Conservation (phyloP, 768 basidiomycete species). For the Strobilomyces echinocephalus region DNA sequence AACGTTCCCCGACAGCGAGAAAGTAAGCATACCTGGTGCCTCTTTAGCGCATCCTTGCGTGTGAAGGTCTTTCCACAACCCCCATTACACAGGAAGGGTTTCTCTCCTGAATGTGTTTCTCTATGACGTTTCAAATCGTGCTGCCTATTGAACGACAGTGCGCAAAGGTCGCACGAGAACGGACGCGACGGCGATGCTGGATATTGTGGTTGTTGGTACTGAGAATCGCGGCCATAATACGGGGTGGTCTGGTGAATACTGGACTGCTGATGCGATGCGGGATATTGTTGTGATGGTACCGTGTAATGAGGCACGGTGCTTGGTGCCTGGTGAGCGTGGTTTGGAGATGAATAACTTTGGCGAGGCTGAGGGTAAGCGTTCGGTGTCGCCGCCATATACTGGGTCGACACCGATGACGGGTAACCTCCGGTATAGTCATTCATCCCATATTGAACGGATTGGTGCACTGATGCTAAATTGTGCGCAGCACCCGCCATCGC, state of each 20-base stretch:
- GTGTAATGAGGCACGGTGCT: conserved; percentile 31
- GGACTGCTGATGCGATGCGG: conserved; percentile 21
- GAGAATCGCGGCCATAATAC: conserved; percentile 34
- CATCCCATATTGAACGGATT: conserved; percentile 20
- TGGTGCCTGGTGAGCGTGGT: conserved; percentile 30
- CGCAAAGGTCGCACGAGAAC: conserved; percentile 67
- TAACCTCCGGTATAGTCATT: conserved; percentile 19
- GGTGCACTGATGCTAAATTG: conserved; percentile 18
- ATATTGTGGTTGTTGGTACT: conserved; percentile 38
- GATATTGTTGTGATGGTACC: conserved; percentile 29
- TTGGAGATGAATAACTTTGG: conserved; percentile 24
- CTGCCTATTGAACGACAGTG: conserved; percentile 79
- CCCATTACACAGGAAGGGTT: conserved; percentile 78
- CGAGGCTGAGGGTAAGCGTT: conserved; percentile 23
- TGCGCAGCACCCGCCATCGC: conserved; percentile 13
- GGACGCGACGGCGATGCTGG: conserved; percentile 57
- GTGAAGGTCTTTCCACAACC: conserved; percentile 86
- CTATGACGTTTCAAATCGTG: conserved; percentile 82
- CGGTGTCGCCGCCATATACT: conserved; percentile 17
- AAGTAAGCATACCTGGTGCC: conserved; percentile 62
- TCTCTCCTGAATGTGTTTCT: conserved; percentile 82
- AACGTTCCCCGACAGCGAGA: conserved; percentile 1
- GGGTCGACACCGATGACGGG: conserved; percentile 14
- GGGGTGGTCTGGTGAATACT: conserved; percentile 24
- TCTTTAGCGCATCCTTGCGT: conserved; percentile 79